phyloP scores from a whole-genome alignment of 257 asterid genomes.

The Capsicum baccatum region DNA sequence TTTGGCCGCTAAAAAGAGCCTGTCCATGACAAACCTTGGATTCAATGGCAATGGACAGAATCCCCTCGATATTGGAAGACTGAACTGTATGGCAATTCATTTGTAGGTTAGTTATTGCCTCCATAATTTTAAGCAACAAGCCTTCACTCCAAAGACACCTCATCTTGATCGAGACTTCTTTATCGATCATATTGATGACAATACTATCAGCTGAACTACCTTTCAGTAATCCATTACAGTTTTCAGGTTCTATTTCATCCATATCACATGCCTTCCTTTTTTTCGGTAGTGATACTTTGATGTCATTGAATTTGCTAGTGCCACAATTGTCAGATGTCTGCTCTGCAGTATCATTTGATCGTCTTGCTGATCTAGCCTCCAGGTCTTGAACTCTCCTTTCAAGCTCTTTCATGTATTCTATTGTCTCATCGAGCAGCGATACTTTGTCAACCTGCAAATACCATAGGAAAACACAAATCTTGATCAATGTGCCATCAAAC shows the following conservation, averaged over 20 bases:
- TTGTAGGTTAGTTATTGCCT: constrained; percentile 50
- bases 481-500: neutral
- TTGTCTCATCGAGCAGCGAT: constrained; percentile 79
- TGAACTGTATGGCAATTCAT: constrained; percentile 62
- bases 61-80: constrained; percentile 71
- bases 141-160: constrained; percentile 66
- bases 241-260: constrained; percentile 46
- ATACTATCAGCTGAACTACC: constrained; percentile 50
- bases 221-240: constrained; percentile 37
- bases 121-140: constrained; percentile 62
- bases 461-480: constrained; percentile 13
- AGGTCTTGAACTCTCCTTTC: constrained; percentile 73
- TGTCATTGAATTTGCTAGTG: constrained; percentile 38
- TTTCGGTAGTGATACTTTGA: constrained; percentile 45
- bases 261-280: constrained; percentile 68
- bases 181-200: constrained; percentile 52
- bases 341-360: constrained; percentile 59
- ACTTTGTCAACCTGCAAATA: constrained; percentile 82
- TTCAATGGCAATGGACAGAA: constrained; percentile 56
- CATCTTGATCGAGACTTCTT: constrained; percentile 63
- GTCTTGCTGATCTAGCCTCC: constrained; percentile 57
- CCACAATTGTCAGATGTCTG: constrained; percentile 71
- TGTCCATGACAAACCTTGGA: constrained; percentile 65
- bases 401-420: constrained; percentile 74
- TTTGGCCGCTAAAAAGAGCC: neutral